Conservation (phyloP, 352 stramenopile species). For the Phytopythium kandeliae region DNA sequence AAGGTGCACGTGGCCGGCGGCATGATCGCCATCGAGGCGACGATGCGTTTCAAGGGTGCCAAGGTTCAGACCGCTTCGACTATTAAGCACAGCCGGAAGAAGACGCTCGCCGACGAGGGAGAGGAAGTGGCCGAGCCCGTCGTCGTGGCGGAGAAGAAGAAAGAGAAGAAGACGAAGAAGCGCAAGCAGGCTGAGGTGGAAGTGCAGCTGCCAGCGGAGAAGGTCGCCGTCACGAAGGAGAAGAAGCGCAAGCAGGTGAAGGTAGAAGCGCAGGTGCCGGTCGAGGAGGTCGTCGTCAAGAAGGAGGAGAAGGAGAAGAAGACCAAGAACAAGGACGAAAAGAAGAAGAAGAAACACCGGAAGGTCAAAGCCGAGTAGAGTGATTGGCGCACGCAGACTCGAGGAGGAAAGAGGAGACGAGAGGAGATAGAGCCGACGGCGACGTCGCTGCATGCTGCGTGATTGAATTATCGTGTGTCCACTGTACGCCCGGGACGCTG, state of each 20-base stretch:
- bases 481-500: background rate
- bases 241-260: slow-evolving; percentile 28
- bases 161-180: slow-evolving; percentile 13
- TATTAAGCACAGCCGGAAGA: slow-evolving; percentile 3
- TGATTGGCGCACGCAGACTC: background rate
- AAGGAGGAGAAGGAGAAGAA: slow-evolving; percentile 26
- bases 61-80: background rate
- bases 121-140: slow-evolving; percentile 10
- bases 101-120: slow-evolving; percentile 11
- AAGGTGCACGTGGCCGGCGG: slow-evolving; percentile 66
- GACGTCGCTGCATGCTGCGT: background rate
- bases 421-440: background rate
- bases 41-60: slow-evolving; percentile 40
- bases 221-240: slow-evolving; percentile 6
- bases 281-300: slow-evolving; percentile 9
- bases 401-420: too few relatives aligned
- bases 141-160: slow-evolving; percentile 3
- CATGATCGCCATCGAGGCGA: slow-evolving; percentile 78
- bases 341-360: slow-evolving; percentile 37
- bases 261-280: slow-evolving; percentile 12
- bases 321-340: slow-evolving; percentile 25
- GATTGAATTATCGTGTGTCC: slow-evolving; percentile 5
- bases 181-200: slow-evolving; percentile 10
- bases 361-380: slow-evolving; percentile 54
- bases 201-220: slow-evolving; percentile 10